Base-by-base conservation (phyloP, 129 eudicot genomes). In the Chrysanthemum makinoi region DNA sequence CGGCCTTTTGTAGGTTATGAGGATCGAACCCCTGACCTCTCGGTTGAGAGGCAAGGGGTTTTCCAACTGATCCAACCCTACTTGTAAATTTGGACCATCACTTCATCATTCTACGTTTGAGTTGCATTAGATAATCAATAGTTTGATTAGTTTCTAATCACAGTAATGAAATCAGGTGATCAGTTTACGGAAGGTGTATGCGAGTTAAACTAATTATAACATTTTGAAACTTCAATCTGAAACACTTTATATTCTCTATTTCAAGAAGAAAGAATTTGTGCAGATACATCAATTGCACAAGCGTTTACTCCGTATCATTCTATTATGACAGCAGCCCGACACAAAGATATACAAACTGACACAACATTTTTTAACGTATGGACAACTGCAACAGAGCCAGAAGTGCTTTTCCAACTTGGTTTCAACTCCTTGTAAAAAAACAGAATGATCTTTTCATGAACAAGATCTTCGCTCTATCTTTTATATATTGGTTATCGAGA, bases 311-410 rank as follows among this genome's bases (percentile, higher is more conserved):
- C n/a, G 50, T 48, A 76, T 48, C 43, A 35, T 66, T 75, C 73
- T 24, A 14, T 19, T 62, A 65, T 66, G 73, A 75, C n/a, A 66
- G 73, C 66, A 75, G 73, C 73, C 28, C 14, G 49, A 16, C 7
- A 75, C 73, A 1, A 22, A 60, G 54, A 77, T 63, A 71, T 63
- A 77, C 77, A 64, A 52, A 58, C 77, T 77, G 48, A 54, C 54
- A 71, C 16, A 56, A 47, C 44, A 3, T 26, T 10, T 39, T 44
- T 71, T 10, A 11, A 20, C 15, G 55, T 71, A 48, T 70, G 47
- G 63, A 65, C 81, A 64, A 62, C 62, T 64, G 46, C 80, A 62
- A 69, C 22, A 24, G 81, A 77, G 20, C 81, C 44, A 57, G 61
- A 66, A 66, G 18, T 22, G 67, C 51, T 66, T 75, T 75, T 66